phyloP scores from a whole-genome alignment of 163 green algal species.

The Scenedesmus sp. region DNA sequence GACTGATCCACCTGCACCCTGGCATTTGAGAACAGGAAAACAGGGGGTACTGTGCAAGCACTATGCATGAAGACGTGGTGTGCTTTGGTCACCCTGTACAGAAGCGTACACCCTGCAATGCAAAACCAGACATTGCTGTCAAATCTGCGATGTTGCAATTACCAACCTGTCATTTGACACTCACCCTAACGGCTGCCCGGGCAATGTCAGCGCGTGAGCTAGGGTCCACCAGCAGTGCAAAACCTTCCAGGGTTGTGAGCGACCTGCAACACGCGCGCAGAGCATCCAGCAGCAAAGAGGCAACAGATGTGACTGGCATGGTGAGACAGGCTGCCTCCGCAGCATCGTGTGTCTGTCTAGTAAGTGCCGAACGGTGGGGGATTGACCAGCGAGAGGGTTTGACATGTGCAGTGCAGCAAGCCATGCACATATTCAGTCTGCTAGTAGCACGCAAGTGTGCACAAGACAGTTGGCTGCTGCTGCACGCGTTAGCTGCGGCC shows the following conservation, averaged over 20 bases:
- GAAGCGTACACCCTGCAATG: not conserved
- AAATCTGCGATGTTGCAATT: not conserved
- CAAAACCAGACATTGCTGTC: not conserved
- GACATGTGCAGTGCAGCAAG: too few relatives aligned
- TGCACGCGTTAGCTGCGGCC: too few relatives aligned
- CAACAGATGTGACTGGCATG: not conserved
- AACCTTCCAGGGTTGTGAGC: conserved; percentile 76
- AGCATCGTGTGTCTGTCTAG: too few relatives aligned
- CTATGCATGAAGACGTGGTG: not conserved
- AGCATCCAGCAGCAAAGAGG: not conserved
- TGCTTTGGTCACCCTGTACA: not conserved
- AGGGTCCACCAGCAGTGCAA: conserved; percentile 70
- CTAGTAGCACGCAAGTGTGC: too few relatives aligned
- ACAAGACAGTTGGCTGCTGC: too few relatives aligned
- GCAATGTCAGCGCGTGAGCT: not conserved
- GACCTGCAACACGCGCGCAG: conserved; percentile 12
- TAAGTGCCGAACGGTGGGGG: too few relatives aligned
- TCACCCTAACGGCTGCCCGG: conserved; percentile 19
- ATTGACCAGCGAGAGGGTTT: too few relatives aligned
- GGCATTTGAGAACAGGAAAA: not conserved
- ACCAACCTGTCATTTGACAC: not conserved
- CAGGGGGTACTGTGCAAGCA: not conserved
- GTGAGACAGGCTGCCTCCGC: not conserved
- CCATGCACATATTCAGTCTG: too few relatives aligned
- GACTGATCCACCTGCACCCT: not conserved